phyloP scores from a whole-genome alignment of 1,139 yeast species.

The Candida tropicalis region DNA sequence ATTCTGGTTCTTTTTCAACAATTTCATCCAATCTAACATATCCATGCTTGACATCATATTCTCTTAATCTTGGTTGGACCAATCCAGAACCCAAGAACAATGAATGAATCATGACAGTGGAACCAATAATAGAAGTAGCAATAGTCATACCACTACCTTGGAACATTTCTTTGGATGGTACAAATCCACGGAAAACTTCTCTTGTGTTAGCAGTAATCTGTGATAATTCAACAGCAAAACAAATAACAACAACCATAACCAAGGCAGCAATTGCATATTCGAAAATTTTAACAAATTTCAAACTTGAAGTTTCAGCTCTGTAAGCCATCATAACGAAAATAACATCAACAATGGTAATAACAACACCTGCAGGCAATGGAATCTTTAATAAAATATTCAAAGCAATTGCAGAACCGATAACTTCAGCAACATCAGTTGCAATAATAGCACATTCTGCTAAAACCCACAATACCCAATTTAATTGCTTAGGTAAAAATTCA shows the following conservation, averaged over 20 bases:
- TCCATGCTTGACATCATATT: conserved; percentile 59
- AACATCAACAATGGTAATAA: conserved; percentile 71
- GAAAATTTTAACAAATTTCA: conserved; percentile 63
- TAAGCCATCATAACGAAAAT: conserved; percentile 74
- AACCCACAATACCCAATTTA: conserved; percentile 59
- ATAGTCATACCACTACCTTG: conserved; percentile 66
- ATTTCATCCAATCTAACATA: conserved; percentile 32
- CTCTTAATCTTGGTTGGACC: conserved; percentile 75
- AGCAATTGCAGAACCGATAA: conserved; percentile 86
- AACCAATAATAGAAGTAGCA: conserved; percentile 78
- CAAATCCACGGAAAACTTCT: conserved; percentile 66
- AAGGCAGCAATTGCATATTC: conserved; percentile 68
- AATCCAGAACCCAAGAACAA: conserved; percentile 74
- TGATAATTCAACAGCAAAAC: conserved; percentile 70
- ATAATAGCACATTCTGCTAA: conserved; percentile 80
- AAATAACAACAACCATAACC: conserved; percentile 69
- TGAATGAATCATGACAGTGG: conserved; percentile 85
- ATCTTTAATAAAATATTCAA: conserved; percentile 66
- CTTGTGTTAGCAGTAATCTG: conserved; percentile 52
- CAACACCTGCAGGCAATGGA: conserved; percentile 81
- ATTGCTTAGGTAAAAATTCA: conserved; percentile 60
- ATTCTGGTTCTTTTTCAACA: conserved; percentile 6
- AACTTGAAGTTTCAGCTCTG: conserved; percentile 65
- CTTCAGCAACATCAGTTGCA: conserved; percentile 87
- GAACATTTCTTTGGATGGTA: conserved; percentile 67